Evolutionary conservation across 495 filamentous ascomycete genomes (phyloP), one percentile per base, ranked within the genome.

Genomic region (Hypoxylon lienhwacheense): DNA sequence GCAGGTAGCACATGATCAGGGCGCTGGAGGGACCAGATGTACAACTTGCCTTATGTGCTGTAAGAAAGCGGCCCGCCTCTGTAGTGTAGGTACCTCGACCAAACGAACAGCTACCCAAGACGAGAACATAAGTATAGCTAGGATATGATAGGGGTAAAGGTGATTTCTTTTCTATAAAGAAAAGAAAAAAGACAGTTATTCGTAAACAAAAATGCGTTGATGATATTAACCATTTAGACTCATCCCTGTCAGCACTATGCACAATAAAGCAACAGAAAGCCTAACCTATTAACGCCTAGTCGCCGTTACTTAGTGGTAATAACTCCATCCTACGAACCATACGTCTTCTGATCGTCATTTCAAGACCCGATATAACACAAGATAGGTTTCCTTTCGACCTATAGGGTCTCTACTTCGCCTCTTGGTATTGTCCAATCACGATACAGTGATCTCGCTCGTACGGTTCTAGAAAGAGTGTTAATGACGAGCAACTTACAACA

Each of bases 391-490:
- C 12, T 35, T 33, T 39, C 28, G 44, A 22, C 47, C 46, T 53
- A 40, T 43, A 41, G 36, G 24, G 39, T 65, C 29, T 14, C 46
- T 57, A 65, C 19, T 67, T 63, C 34, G 65, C 58, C 31, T 64
- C 65, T 43, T 67, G 61, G 46, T 67, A 67, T 55, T 64, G 63
- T 41, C 65, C 65, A 50, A 67, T 65, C 47, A 67, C 65, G 22
- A 63, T 58, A 54, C 59, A 63, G 25, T 63, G 59, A 48, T 63
- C 59, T 63, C 59, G 61, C 17, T 67, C 65, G 24, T 67, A 67
- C 14, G 65, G 65, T 59, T 67, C 65, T 65, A 37, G 25, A 36
- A 40, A 12, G 39, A 12, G 39, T 19, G 32, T 67, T 49, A 67
- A 58, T 41, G 28, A 2, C 14, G 7, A 49, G 22, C 32, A 47